Evolutionary conservation across 225 moss, liverwort and hornwort species (phyloP), one percentile per base, ranked within the genome.

Genomic region (Bryoerythrophyllum caledonicum): DNA sequence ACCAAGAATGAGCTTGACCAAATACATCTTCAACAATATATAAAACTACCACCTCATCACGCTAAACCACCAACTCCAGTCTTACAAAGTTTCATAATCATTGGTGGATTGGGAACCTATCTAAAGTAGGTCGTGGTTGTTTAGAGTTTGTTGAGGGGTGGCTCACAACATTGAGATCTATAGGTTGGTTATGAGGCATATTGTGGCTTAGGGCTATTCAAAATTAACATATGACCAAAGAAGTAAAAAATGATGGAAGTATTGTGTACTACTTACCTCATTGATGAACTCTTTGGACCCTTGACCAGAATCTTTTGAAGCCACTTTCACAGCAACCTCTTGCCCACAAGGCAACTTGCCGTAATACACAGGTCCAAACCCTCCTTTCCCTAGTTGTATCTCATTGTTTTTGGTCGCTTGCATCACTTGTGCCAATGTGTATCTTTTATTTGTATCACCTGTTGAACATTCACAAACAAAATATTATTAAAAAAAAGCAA

Each of bases 341-440:
- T 81, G 35, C 16, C 75, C 71, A 38, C 2, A 21, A 1, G 62
- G 24, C 63, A 81, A 59, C 64, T 64, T 58, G 9, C 71, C 64
- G 13, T 75, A 76, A 15, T 65, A 81, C n/a, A 81, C 71, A 4
- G 58, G 57, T 15, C 70, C 80, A 19, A 76, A 81, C 9, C 71
- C 75, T 60, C 80, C 70, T 70, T 11, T 38, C 8, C 80, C 75
- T 2, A 81, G 19, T 14, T 70, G 2, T 70, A 12, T 65, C 7
- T 48, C 3, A 23, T 40, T 10, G 21, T 76, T 76, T 17, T 71
- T 65, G 5, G 70, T 81, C 2, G 75, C 75, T 27, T 20, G 28
- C 63, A 65, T 37, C 4, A 81, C 71, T 71, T 81, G 64, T 58
- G 70, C 37, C 7, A 70, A 17, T 5, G 70, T 71, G 6, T 57